Percentiles rank a stretch among this genome's conserved stretches.
phyloP scores from a whole-genome alignment of 805 yeast species.

The Kuraishia cidri region DNA sequence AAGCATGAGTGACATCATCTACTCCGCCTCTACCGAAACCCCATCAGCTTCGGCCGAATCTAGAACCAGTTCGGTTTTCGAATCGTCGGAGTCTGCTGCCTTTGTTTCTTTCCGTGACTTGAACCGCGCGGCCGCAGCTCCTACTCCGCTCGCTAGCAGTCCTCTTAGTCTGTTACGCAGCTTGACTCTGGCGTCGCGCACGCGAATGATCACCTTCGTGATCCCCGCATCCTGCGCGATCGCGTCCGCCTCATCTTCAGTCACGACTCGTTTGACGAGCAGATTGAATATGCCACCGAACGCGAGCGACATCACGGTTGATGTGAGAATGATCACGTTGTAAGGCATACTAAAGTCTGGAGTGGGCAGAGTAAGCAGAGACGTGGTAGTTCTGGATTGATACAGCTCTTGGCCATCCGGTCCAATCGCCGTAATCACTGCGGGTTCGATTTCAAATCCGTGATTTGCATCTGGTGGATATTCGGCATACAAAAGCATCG shows the following conservation, averaged over 20 bases:
- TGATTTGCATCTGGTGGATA: slow-evolving; percentile 99
- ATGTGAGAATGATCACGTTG: slow-evolving; percentile 88
- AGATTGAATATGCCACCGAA: slow-evolving; percentile 84
- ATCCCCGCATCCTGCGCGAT: too few species aligned
- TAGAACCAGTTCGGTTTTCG: too few species aligned
- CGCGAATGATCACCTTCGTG: too few species aligned
- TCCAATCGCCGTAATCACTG: slow-evolving; percentile 54
- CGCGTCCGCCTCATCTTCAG: slow-evolving; percentile 59
- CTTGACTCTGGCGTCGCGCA: too few species aligned
- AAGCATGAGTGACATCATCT: too few species aligned
- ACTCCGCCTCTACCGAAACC: too few species aligned
- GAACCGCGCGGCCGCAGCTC: too few species aligned
- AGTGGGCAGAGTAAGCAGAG: slow-evolving; percentile 80
- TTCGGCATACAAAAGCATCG: slow-evolving; percentile 75
- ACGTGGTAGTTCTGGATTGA: slow-evolving; percentile 74
- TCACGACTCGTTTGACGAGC: slow-evolving; percentile 62
- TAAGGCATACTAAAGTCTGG: slow-evolving; percentile 99
- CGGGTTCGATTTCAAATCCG: slow-evolving; percentile 93
- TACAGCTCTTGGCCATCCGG: slow-evolving; percentile 22
- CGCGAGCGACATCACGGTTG: slow-evolving; percentile 86
- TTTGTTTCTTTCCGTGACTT: too few species aligned
- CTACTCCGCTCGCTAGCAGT: too few species aligned
- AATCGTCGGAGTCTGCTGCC: too few species aligned
- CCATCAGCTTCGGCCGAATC: too few species aligned
- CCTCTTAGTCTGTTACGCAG: too few species aligned